Base-by-base conservation (phyloP, 805 yeast genomes). In the Candida michaelii region DNA sequence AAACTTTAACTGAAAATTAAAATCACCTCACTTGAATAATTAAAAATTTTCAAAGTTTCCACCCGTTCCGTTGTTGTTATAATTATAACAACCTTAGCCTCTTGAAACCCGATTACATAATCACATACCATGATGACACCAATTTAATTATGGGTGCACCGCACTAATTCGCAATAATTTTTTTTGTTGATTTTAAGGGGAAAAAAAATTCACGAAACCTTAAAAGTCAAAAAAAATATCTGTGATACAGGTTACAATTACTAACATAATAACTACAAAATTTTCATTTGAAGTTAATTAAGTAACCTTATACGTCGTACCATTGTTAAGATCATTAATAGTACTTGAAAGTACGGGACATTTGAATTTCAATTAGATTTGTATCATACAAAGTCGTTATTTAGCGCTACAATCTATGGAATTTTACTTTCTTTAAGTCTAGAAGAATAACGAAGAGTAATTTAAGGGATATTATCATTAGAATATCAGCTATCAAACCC, bases 141-240 rank as follows among this genome's bases (percentile, higher is more conserved):
- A 18, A 17, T 10, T 17, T 12, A 17, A 23, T 5, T 23, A 34
- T 13, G 2, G 37, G 37, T 34, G 37, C 14, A 34, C 35, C 15
- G 35, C 10, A 23, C 11, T n/a, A 23, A 34, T 6, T 14, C 37
- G 37, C 37, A 34, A 34, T 15, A 23, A 34, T 23, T 23, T 34
- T 27, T 34, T 34, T 34, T 21, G 27, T 34, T 21, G 29, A 23
- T 34, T 34, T 34, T 23, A 34, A 24, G 37, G 37, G 30, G 21
- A 21, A 24, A 34, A 31, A 34, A 34, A 14, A 34, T 34, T 34
- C 37, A 34, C 29, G 29, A 34, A 34, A 34, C 37, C 37, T 34
- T 34, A 24, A 30, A 16, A 8, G 15, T 30, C 15, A 30, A 30
- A 30, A 30, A 30, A 30, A 25, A 30, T 30, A 30, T 30, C 21